Evolutionary conservation across 1,139 yeast genomes (phyloP).

Genomic region (Hyphopichia buzzinii): DNA sequence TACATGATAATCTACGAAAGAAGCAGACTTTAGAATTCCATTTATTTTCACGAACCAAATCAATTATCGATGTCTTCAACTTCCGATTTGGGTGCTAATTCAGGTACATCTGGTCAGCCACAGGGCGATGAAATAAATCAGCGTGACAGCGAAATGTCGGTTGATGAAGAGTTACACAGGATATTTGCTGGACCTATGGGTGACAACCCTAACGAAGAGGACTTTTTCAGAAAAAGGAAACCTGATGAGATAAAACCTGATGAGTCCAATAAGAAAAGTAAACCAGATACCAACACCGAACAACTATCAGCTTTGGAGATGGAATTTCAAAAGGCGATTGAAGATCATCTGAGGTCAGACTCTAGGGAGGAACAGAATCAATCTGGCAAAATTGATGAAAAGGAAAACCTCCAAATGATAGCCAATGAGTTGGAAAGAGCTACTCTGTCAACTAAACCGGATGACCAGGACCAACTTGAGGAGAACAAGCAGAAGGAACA

Average conservation of each 20-base stretch:
- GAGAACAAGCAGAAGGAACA: neutral
- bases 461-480: neutral
- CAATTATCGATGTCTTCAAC: neutral
- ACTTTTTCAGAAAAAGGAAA: slow-evolving; percentile 1
- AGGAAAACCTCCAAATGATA: slow-evolving; percentile 16
- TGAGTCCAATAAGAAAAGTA: slow-evolving; percentile 3
- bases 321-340: slow-evolving; percentile 13
- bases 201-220: neutral
- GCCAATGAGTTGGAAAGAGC: slow-evolving; percentile 18
- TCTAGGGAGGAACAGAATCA: neutral
- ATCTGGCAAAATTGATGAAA: slow-evolving; percentile 9
- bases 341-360: slow-evolving; percentile 10
- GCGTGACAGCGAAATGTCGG: neutral
- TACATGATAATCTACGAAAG: too few relatives aligned
- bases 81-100: neutral
- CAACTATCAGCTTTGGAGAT: slow-evolving; percentile 9
- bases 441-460: slow-evolving; percentile 11
- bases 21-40: too few relatives aligned
- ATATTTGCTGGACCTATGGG: neutral
- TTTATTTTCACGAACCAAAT: too few relatives aligned
- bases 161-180: slow-evolving; percentile 1
- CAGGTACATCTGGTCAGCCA: neutral
- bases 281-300: neutral
- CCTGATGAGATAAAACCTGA: neutral
- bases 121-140: neutral